Base-by-base conservation (phyloP, 495 filamentous ascomycete genomes). In the Aspergillus bridgeri region DNA sequence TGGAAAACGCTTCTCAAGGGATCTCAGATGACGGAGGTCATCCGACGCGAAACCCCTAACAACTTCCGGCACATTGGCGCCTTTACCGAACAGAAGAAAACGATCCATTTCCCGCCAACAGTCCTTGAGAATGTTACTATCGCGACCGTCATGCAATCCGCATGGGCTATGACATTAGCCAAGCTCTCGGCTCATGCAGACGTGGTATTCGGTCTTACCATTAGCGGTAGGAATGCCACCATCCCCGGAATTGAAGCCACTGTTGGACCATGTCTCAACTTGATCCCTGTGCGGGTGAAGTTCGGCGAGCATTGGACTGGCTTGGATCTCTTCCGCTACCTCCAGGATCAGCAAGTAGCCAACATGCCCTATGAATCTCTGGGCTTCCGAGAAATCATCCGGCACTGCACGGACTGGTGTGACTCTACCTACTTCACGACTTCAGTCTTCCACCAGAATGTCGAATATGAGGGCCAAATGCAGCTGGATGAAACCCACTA, bases 271-370 rank as follows among this genome's bases (percentile, higher is more conserved):
- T 88, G 84, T 60, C 68, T 86, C 54, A 86, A 87, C 59, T 72
- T 85, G 17, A 67, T 86, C 2, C 84, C 84, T 0, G 79, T 86
- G 0, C 74, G 83, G 7, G 79, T 86, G 18, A 69, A 71, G 11
- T 77, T 86, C 55, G 60, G 69, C 15, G 71, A 76, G 5, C 70
- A 66, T 20, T 80, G 74, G 77, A 83, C 75, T 6, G 75, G 67
- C 2, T 67, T 81, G 1, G 75, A 83, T 20, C 73, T 86, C 5
- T 77, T 86, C 55, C 72, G 72, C 15, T 79, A 72, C 42, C 72
- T 85, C 29, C 84, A 87, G 58, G 76, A 82, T 24, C 82, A 86
- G 51, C 79, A 84, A 43, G 74, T 87, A 7, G 74, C 76, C n/a
- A 80, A 76, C 54, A 83, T 83, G 74, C 76, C 78, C 0, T 81